Conservation (phyloP, 1,284 basidiomycete species). For the Fomitopsis palustris region DNA sequence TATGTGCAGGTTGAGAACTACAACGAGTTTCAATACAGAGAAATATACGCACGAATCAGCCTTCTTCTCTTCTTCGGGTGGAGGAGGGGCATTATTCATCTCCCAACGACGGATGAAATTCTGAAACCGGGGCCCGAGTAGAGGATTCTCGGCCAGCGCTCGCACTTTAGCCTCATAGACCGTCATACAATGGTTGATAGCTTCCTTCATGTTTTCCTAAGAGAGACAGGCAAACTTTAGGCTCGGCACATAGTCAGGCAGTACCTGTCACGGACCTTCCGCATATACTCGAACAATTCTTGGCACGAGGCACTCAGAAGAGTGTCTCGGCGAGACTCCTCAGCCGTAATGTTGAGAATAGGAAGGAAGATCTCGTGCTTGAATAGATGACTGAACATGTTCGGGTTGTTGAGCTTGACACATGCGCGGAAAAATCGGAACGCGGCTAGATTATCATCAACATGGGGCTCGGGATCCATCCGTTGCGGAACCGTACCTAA, state of each 20-base stretch:
- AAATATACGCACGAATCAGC: constrained; percentile 42
- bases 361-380: constrained; percentile 85
- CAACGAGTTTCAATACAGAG: background rate
- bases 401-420: constrained; percentile 83
- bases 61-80: constrained; percentile 46
- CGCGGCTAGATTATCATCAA: constrained; percentile 51
- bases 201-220: constrained; percentile 84
- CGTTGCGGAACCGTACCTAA: constrained; percentile 56
- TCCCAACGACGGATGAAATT: constrained; percentile 82
- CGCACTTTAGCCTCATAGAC: constrained; percentile 67
- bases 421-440: constrained; percentile 90
- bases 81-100: constrained; percentile 86
- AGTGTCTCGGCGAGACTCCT: constrained; percentile 87
- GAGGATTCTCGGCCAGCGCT: constrained; percentile 55
- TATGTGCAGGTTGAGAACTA: background rate
- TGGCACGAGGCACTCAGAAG: constrained; percentile 92
- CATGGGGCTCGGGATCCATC: background rate
- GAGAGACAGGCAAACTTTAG: constrained; percentile 1
- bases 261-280: constrained; percentile 53
- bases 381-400: constrained; percentile 80
- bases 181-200: constrained; percentile 85
- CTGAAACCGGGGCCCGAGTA: constrained; percentile 69
- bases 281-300: constrained; percentile 91
- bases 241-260: constrained; percentile 8
- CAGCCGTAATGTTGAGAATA: constrained; percentile 77